Evolutionary conservation across 345 rosid species (phyloP), one percentile per base, ranked within the genome.

Genomic region (Boechera retrofracta): DNA sequence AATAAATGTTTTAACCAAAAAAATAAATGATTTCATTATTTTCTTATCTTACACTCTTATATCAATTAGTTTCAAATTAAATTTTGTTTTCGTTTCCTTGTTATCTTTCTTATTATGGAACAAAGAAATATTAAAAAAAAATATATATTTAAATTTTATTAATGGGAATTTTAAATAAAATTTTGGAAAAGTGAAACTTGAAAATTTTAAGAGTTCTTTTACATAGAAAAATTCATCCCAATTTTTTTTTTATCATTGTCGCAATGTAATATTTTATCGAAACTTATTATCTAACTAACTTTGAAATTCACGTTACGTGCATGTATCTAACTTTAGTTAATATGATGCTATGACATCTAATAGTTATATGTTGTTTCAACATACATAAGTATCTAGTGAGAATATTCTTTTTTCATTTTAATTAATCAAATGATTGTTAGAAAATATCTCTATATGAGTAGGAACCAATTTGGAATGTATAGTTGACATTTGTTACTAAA

Each of bases 401-500:
- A 18, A 54, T 32, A 73, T 54, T 24, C 15, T 0, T 29, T 11
- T 41, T 52, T 64, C 45, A 21, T 15, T 3, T 24, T 15, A 65
- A 15, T 16, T 44, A 56, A 45, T 13, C 15, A 42, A 21, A 41
- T 15, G 12, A 42, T 7, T 0, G 24, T 1, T 42, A 15, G 10
- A 65, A 5, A 1, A 11, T 28, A n/a, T 48, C 18, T 47, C 16
- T 36, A 11, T 39, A 31, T 0, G 32, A 49, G 2, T 10, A 52
- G 24, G 57, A 62, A 69, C 39, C 35, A 47, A 24, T 45, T 47
- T 64, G 42, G 71, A 64, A 56, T 6, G 54, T 11, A 48, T 48
- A 63, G 76, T 71, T 52, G 64, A 76, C 75, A 69, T 42, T 56
- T 59, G 64, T 18, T 42, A 59, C 24, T 41, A 52, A 7, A 53